Percentiles rank a stretch among this genome's conserved stretches.
These are phyloP conservation scores for Alternaria brassicae DNA, from an alignment of 2,329 filamentous ascomycete genomes.

Conservation along the genomic window DNA sequence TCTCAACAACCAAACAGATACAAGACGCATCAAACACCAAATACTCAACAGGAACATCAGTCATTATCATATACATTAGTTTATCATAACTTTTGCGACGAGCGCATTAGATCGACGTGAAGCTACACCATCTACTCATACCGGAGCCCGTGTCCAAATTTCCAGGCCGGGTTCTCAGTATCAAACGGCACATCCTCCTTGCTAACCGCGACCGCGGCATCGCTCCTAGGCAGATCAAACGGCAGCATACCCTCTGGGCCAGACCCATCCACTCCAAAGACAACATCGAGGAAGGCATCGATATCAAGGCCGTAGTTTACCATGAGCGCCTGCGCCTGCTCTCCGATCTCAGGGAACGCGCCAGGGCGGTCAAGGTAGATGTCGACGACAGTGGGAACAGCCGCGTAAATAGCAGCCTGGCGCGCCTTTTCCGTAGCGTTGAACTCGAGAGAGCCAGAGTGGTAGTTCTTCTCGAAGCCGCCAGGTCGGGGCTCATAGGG, in stretches of 20 bases:
- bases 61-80: too few relatives aligned
- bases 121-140: too few relatives aligned
- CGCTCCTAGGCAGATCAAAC: slow-evolving; percentile 57
- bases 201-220: slow-evolving; percentile 51
- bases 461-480: slow-evolving; percentile 52
- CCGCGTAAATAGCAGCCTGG: slow-evolving; percentile 50
- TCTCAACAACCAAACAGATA: too few relatives aligned
- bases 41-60: too few relatives aligned
- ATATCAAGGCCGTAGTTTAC: slow-evolving; percentile 52
- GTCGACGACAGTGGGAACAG: slow-evolving; percentile 53
- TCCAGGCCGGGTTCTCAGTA: slow-evolving; percentile 46
- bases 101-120: too few relatives aligned
- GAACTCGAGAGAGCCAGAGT: slow-evolving; percentile 54
- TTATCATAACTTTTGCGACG: too few relatives aligned
- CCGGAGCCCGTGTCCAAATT: slow-evolving; percentile 46
- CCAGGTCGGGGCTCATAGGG: slow-evolving; percentile 54
- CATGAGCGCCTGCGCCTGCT: slow-evolving; percentile 49
- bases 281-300: slow-evolving; percentile 55
- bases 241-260: slow-evolving; percentile 55
- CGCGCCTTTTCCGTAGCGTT: slow-evolving; percentile 50
- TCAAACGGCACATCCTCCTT: slow-evolving; percentile 50
- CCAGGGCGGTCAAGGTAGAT: slow-evolving; percentile 56
- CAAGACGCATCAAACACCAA: too few relatives aligned
- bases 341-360: slow-evolving; percentile 53
- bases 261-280: slow-evolving; percentile 49